phyloP scores from a whole-genome alignment of 2,329 filamentous ascomycete genomes.

The Fulvia fulva region DNA sequence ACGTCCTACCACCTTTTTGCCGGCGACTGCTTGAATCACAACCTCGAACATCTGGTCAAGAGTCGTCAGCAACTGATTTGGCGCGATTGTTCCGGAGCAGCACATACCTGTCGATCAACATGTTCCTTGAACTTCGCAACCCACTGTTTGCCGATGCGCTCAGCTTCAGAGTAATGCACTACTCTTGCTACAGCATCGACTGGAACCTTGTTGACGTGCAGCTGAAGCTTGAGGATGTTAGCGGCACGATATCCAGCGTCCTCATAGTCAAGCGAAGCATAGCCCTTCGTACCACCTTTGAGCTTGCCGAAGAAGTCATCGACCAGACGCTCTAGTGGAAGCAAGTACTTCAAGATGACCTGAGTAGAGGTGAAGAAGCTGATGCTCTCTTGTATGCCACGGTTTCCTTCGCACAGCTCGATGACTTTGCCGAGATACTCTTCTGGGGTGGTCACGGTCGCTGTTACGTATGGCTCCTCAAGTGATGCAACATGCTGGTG shows the following conservation, averaged over 20 bases:
- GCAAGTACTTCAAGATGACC: slow-evolving; percentile 88
- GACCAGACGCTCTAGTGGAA: slow-evolving; percentile 84
- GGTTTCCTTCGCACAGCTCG: slow-evolving; percentile 85
- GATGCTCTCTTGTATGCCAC: slow-evolving; percentile 80
- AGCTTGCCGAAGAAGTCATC: slow-evolving; percentile 97
- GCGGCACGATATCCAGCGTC: slow-evolving; percentile 82
- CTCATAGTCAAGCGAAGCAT: slow-evolving; percentile 94
- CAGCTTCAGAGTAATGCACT: slow-evolving; percentile 75
- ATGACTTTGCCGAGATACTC: slow-evolving; percentile 94
- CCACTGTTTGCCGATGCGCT: slow-evolving; percentile 79
- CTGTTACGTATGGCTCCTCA: slow-evolving; percentile 71
- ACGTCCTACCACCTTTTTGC: slow-evolving; percentile 76
- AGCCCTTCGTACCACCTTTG: slow-evolving; percentile 90
- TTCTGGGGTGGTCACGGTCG: slow-evolving; percentile 86
- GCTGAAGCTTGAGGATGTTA: slow-evolving; percentile 80
- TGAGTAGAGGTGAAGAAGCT: slow-evolving; percentile 90
- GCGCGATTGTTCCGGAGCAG: too few species aligned
- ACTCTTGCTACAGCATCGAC: slow-evolving; percentile 94
- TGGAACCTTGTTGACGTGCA: slow-evolving; percentile 87
- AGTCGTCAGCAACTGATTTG: neutral
- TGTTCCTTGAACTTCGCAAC: slow-evolving; percentile 96
- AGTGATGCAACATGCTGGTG: slow-evolving; percentile 57
- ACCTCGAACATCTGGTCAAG: slow-evolving; percentile 85
- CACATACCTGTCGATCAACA: slow-evolving; percentile 60
- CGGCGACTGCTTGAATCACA: slow-evolving; percentile 85